A percentile compares a stretch with the other conserved stretches of the same genome.
These are phyloP conservation scores for Nannizzia gypsea DNA, from an alignment of 2,329 filamentous ascomycete species.

Conservation along the genomic window DNA sequence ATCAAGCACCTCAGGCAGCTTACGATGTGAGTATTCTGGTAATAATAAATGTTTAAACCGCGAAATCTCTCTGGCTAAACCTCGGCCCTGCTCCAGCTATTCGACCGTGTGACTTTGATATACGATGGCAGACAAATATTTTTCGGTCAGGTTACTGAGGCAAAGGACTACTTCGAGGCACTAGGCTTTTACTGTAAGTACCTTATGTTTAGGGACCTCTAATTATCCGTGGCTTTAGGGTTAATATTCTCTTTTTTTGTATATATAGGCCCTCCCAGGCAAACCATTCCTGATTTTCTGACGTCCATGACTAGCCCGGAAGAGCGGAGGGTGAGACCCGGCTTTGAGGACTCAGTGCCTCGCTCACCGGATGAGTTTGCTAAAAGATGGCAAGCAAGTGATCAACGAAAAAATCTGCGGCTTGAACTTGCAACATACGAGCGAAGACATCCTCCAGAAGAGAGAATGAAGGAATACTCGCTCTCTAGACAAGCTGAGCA, in stretches of 20 bases:
- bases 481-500: conserved; percentile 31
- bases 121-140: conserved; percentile 64
- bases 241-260: background rate
- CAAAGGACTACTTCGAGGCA: conserved; percentile 61
- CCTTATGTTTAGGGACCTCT: background rate
- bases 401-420: conserved; percentile 34
- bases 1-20: conserved; percentile 73
- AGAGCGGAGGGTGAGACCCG: conserved; percentile 61
- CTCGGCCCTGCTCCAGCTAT: conserved; percentile 40
- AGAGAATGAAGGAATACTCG: background rate
- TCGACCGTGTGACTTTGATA: conserved; percentile 75
- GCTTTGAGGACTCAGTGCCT: conserved; percentile 41
- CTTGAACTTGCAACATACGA: conserved; percentile 36
- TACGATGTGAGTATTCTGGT: conserved; percentile 37
- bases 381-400: conserved; percentile 43
- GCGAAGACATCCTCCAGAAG: conserved; percentile 28
- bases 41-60: background rate
- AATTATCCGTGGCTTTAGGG: too few relatives aligned
- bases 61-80: background rate
- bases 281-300: conserved; percentile 70
- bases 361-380: conserved; percentile 60
- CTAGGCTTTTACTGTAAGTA: conserved; percentile 53
- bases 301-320: conserved; percentile 71
- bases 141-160: conserved; percentile 56
- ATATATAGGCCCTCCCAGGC: conserved; percentile 42